These are phyloP conservation scores for Fusarium penzigii DNA, from an alignment of 2,329 filamentous ascomycete species.

Conservation along the genomic window DNA sequence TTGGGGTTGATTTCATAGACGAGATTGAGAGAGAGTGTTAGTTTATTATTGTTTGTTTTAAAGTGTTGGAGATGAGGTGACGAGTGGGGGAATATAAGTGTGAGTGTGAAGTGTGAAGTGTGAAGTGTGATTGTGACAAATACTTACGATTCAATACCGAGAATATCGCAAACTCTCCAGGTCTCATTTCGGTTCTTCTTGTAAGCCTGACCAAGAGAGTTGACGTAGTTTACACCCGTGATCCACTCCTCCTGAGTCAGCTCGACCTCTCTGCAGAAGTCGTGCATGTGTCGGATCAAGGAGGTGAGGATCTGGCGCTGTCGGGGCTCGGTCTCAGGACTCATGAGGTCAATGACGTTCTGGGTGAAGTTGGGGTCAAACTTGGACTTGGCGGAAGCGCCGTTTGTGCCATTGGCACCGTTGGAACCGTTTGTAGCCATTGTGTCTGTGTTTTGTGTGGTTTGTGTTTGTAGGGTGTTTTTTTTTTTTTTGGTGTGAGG, in stretches of 20 bases:
- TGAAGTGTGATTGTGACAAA: too few relatives aligned
- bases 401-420: slow-evolving; percentile 12
- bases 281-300: slow-evolving; percentile 72
- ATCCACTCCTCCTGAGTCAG: slow-evolving; percentile 78
- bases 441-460: slow-evolving; percentile 1
- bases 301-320: slow-evolving; percentile 63
- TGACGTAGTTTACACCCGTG: slow-evolving; percentile 72
- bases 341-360: slow-evolving; percentile 72
- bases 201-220: slow-evolving; percentile 70
- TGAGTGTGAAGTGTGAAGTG: too few relatives aligned
- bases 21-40: slow-evolving; percentile 3
- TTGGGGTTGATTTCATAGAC: slow-evolving; percentile 61
- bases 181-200: slow-evolving; percentile 72
- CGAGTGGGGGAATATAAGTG: too few relatives aligned
- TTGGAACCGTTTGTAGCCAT: slow-evolving; percentile 24
- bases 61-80: background rate
- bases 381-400: slow-evolving; percentile 22
- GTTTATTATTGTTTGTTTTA: background rate
- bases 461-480: too few relatives aligned
- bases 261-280: slow-evolving; percentile 77
- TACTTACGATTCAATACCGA: slow-evolving; percentile 72
- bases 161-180: slow-evolving; percentile 70
- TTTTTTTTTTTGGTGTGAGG: too few relatives aligned
- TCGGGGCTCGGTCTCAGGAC: slow-evolving; percentile 66
- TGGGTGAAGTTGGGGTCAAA: slow-evolving; percentile 80